A percentile compares a stretch with the other conserved stretches of the same genome.
Conservation (phyloP, 73 alveolate species). For the Paramecium primaurelia region DNA sequence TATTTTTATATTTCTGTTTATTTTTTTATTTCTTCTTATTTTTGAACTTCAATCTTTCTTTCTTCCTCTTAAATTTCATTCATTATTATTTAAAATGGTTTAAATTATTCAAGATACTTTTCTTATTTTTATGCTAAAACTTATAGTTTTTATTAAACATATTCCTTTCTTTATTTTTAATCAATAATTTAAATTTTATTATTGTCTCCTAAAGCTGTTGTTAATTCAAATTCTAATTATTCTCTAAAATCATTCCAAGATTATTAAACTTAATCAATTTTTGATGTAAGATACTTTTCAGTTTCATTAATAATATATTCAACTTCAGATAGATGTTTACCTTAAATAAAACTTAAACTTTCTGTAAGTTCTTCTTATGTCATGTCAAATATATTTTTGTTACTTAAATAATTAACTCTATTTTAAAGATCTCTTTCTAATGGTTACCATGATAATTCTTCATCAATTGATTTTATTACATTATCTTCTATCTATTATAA, state of each 20-base stretch:
- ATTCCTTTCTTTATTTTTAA: background rate
- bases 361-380: background rate
- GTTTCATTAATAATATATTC: background rate
- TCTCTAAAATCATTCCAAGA: background rate
- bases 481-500: background rate
- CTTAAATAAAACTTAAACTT: background rate
- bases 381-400: conserved; percentile 41
- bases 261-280: background rate
- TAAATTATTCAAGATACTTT: background rate
- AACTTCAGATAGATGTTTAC: background rate
- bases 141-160: background rate
- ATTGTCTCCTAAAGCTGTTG: background rate
- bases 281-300: background rate
- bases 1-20: background rate
- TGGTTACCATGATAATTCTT: background rate
- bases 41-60: background rate
- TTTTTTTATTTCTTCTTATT: background rate
- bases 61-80: background rate
- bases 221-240: background rate
- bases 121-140: background rate
- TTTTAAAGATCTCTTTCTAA: background rate
- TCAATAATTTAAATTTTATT: background rate
- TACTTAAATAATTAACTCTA: background rate
- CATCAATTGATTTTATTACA: background rate
- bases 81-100: background rate